Base-by-base conservation (phyloP, 306 rosid species). In the Comarum palustre region DNA sequence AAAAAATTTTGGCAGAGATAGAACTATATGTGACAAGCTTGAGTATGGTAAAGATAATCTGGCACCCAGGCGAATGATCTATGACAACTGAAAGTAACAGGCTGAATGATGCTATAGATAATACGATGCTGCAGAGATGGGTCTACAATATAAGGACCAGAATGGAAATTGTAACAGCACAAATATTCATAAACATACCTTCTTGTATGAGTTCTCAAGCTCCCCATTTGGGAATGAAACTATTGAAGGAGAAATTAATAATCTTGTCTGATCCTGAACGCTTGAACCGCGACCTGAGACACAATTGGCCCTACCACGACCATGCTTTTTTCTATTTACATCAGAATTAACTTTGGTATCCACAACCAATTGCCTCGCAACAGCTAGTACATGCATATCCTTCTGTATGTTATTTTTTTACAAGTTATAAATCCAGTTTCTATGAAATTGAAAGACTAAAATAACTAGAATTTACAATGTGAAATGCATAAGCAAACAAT, bases 271-370 rank as follows among this genome's bases (percentile, higher is more conserved):
- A 84, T 95, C 99, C 73, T 82, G 84, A 81, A 43, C 80, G 82
- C 82, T 90, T 71, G 96, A 78, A 74, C 91, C 88, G 72, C 99
- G 99, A n/a, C 90, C 86, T 8, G 89, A 87, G 79, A 82, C 84
- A 65, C 88, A 87, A 80, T 76, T 74, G 73, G 90, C 96, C 79
- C 97, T 87, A 81, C 99, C 99, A 57, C 96, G 96, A 57, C 92
- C 93, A 55, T 86, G 84, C 72, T 84, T 95, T 90, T 90, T 95
- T 83, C 79, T 86, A 81, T 80, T 90, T 73, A 66, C 77, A 80
- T 95, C 96, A 75, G 72, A 36, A 71, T 67, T 87, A 68, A 24
- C 71, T 83, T 83, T 91, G 50, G 86, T 72, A 82, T 91, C 98
- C 61, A 80, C 80, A 78, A 80, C 76, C 79, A 79, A 75, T 76